Evolutionary conservation across 305 asterid genomes (phyloP).

Genomic region (Andrographis paniculata): DNA sequence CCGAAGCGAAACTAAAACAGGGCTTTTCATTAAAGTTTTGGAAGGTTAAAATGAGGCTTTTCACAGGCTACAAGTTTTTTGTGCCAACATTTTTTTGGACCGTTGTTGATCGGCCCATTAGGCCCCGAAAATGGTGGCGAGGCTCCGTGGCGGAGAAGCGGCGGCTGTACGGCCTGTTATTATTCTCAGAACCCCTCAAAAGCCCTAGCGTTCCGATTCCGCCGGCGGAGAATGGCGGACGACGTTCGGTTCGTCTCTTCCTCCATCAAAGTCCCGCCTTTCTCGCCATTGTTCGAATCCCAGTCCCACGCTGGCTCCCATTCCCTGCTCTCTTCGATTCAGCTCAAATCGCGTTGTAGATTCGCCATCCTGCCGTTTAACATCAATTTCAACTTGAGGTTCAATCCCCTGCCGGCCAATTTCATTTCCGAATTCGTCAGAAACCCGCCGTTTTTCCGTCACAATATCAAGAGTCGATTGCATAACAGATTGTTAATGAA

Average conservation of each 20-base stretch:
- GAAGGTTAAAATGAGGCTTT: too few relatives aligned
- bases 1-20: too few relatives aligned
- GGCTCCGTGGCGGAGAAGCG: too few relatives aligned
- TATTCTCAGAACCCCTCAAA: neutral
- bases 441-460: constrained; percentile 21
- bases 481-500: constrained; percentile 16
- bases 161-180: too few relatives aligned
- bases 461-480: constrained; percentile 21
- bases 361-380: constrained; percentile 32
- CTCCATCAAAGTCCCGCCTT: constrained; percentile 46
- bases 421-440: constrained; percentile 33
- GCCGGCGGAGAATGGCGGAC: constrained; percentile 42
- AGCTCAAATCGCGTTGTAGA: constrained; percentile 13
- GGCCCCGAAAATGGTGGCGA: too few relatives aligned
- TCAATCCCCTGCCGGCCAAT: constrained; percentile 25
- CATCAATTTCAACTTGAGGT: constrained; percentile 20
- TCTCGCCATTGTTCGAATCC: constrained; percentile 11
- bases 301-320: constrained; percentile 14
- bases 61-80: too few relatives aligned
- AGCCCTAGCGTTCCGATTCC: neutral
- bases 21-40: too few relatives aligned
- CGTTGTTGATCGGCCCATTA: too few relatives aligned
- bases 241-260: constrained; percentile 48
- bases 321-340: constrained; percentile 27
- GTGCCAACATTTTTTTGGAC: too few relatives aligned